phyloP scores from a whole-genome alignment of 192 early-diverging fungal species.

The Dimargaris verticillata region DNA sequence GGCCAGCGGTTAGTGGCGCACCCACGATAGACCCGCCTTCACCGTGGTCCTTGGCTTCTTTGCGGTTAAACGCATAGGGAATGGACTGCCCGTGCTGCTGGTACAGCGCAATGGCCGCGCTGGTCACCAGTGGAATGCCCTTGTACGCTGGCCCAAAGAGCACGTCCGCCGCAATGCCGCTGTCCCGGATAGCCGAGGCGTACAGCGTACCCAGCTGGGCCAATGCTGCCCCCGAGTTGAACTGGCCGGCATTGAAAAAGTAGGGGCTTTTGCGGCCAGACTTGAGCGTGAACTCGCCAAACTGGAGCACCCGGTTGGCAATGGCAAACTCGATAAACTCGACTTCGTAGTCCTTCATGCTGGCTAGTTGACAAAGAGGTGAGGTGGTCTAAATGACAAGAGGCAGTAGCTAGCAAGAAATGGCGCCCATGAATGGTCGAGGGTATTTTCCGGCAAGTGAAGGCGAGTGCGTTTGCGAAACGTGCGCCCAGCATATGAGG shows the following conservation, averaged over 20 bases:
- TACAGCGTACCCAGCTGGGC: slow-evolving; percentile 76
- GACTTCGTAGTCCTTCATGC: slow-evolving; percentile 50
- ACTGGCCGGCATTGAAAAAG: slow-evolving; percentile 96
- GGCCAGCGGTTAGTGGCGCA: slow-evolving; percentile 42
- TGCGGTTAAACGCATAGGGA: slow-evolving; percentile 91
- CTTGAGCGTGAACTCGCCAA: slow-evolving; percentile 88
- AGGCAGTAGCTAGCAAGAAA: too few relatives aligned
- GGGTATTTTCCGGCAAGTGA: too few relatives aligned
- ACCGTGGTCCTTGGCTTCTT: slow-evolving; percentile 98
- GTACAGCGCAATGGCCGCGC: slow-evolving; percentile 64
- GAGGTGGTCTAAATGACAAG: too few relatives aligned
- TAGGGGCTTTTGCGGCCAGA: slow-evolving; percentile 91
- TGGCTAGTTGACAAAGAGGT: too few relatives aligned
- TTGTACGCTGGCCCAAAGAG: slow-evolving; percentile 99
- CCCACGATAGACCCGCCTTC: slow-evolving; percentile 96
- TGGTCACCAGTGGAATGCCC: slow-evolving; percentile 83
- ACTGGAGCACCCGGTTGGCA: slow-evolving; percentile 64
- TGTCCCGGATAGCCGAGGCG: slow-evolving; percentile 65
- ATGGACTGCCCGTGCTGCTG: slow-evolving; percentile 38
- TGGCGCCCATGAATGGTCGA: too few relatives aligned
- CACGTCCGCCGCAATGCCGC: slow-evolving; percentile 56
- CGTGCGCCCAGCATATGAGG: too few relatives aligned
- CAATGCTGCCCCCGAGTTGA: slow-evolving; percentile 77
- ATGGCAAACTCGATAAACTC: slow-evolving; percentile 90
- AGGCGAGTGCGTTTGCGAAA: too few relatives aligned